Percentiles rank a stretch among this genome's conserved stretches.
Conservation (phyloP, 257 asterid genomes). For the Ehretia macrophylla region DNA sequence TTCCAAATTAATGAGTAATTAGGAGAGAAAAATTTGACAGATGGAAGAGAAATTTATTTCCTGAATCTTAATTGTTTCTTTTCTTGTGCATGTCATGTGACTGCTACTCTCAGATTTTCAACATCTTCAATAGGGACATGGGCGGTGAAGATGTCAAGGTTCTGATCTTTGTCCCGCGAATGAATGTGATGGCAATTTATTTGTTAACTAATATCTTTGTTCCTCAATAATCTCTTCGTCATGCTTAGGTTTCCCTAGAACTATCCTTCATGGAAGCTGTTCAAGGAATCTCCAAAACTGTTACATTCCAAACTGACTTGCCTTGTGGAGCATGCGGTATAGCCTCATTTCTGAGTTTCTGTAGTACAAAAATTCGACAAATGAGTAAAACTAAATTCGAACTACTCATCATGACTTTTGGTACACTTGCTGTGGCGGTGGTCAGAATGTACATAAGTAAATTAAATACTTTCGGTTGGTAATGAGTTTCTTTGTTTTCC, state of each 20-base stretch:
- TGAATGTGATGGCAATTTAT: too few relatives aligned
- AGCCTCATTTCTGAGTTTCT: constrained; percentile 2
- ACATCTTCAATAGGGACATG: constrained; percentile 45
- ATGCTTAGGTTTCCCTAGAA: constrained; percentile 53
- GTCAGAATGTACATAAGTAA: too few relatives aligned
- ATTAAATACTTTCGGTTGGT: too few relatives aligned
- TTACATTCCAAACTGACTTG: constrained; percentile 61
- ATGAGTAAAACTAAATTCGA: too few relatives aligned
- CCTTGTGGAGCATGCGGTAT: constrained; percentile 80
- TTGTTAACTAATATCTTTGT: too few relatives aligned
- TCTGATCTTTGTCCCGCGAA: neutral
- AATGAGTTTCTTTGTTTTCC: neutral
- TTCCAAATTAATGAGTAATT: too few relatives aligned
- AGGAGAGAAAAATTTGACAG: too few relatives aligned
- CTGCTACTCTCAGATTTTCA: constrained; percentile 48
- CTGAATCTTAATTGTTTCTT: too few relatives aligned
- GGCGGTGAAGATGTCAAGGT: constrained; percentile 91
- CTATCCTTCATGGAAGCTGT: constrained; percentile 97
- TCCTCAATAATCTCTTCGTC: neutral
- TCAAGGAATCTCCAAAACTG: constrained; percentile 81
- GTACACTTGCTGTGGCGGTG: too few relatives aligned
- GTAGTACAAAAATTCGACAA: too few relatives aligned
- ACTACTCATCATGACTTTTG: neutral
- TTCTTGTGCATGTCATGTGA: too few relatives aligned
- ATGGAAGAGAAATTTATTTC: too few relatives aligned